These are phyloP conservation scores for Lavandula angustifolia DNA, from an alignment of 257 asterid species.

Conservation along the genomic window DNA sequence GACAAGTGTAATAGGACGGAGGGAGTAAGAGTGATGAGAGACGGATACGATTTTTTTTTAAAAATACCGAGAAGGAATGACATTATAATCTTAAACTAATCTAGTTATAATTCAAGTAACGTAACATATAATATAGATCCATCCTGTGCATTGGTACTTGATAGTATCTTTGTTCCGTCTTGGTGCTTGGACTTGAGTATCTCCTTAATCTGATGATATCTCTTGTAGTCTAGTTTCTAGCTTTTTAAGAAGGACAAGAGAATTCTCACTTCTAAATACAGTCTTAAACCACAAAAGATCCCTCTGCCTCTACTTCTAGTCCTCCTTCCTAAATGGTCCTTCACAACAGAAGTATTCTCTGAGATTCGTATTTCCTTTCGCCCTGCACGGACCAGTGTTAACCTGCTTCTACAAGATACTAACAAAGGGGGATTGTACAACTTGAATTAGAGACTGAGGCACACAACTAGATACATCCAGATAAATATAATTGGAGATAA, in stretches of 20 bases:
- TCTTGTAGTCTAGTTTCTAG: constrained; percentile 6
- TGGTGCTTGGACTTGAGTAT: background rate
- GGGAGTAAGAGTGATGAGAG: background rate
- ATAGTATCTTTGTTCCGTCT: constrained; percentile 10
- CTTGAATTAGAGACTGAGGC: no score
- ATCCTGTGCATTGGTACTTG: background rate
- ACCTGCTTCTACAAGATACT: no score
- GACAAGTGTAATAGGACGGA: no score
- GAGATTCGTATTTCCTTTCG: background rate
- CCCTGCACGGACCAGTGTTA: no score
- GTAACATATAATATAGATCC: constrained; percentile 19
- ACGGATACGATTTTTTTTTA: constrained; percentile 5
- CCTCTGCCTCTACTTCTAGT: background rate
- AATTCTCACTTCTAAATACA: background rate
- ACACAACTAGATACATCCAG: constrained; percentile 12
- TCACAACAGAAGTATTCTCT: background rate
- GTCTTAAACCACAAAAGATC: constrained; percentile 6
- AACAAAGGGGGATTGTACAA: no score
- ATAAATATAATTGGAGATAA: constrained; percentile 16
- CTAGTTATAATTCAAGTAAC: constrained; percentile 5
- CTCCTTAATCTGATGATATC: background rate
- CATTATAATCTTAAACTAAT: constrained; percentile 12
- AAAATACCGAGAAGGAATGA: background rate
- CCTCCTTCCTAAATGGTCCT: constrained; percentile 1
- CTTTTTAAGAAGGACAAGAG: background rate